These are phyloP conservation scores for Scutellaria barbata DNA, from an alignment of 257 asterid species.

Conservation along the genomic window DNA sequence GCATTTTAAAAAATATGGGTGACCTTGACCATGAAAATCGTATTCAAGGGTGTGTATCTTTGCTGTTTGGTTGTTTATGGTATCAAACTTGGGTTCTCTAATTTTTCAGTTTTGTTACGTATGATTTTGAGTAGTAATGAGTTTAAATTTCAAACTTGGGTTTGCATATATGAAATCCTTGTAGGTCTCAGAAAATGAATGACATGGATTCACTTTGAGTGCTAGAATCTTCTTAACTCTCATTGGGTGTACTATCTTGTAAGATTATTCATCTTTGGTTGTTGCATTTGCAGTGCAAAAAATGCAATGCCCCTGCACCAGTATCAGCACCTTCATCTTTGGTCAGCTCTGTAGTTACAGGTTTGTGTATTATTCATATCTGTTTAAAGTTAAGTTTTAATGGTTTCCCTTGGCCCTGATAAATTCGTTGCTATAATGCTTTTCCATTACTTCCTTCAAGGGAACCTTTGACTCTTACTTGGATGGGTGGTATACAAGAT, in stretches of 20 bases:
- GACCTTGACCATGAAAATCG: slow-evolving; percentile 26
- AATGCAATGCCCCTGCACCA: slow-evolving; percentile 70
- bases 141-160: slow-evolving; percentile 1
- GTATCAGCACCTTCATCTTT: slow-evolving; percentile 61
- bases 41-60: not conserved
- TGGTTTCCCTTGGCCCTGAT: not conserved
- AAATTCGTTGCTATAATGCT: not conserved
- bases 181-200: slow-evolving; percentile 16
- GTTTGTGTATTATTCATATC: slow-evolving; percentile 45
- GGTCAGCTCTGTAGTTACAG: slow-evolving; percentile 55
- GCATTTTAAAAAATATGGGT: slow-evolving; percentile 25
- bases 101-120: slow-evolving; percentile 13
- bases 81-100: slow-evolving; percentile 21
- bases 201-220: slow-evolving; percentile 21
- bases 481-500: slow-evolving; percentile 15
- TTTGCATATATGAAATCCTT: slow-evolving; percentile 14
- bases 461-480: slow-evolving; percentile 9
- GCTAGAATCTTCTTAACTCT: slow-evolving; percentile 14
- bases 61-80: slow-evolving; percentile 5
- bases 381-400: slow-evolving; percentile 11
- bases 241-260: slow-evolving; percentile 2
- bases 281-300: slow-evolving; percentile 72
- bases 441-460: slow-evolving; percentile 23
- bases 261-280: slow-evolving; percentile 37
- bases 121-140: not conserved